Evolutionary conservation across 768 basidiomycete species (phyloP).

Genomic region (Nevesoporus exiguus): DNA sequence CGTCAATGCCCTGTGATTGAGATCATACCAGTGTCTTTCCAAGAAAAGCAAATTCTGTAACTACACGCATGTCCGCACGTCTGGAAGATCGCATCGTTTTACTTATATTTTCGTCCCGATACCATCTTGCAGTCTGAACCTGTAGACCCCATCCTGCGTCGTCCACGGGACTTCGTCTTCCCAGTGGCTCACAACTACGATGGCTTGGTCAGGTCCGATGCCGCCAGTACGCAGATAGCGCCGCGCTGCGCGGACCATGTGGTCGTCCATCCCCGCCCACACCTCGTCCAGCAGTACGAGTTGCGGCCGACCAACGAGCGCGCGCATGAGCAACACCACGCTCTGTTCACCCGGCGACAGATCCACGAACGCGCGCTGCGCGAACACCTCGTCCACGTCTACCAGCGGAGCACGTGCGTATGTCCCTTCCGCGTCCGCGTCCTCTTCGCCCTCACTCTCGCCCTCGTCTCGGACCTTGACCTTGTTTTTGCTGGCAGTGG

Average conservation of each 20-base stretch:
- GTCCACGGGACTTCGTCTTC: constrained; percentile 90
- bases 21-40: neutral
- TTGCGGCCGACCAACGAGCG: constrained; percentile 69
- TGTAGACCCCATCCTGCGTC: constrained; percentile 47
- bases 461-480: too few species aligned
- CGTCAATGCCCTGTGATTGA: neutral
- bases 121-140: constrained; percentile 36
- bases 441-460: too few species aligned
- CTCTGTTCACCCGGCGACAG: constrained; percentile 75
- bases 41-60: neutral
- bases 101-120: constrained; percentile 15
- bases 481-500: too few species aligned
- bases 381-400: constrained; percentile 41
- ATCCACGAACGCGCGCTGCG: constrained; percentile 52
- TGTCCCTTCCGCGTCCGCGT: constrained; percentile 30
- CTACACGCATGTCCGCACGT: neutral
- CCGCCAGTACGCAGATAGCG: constrained; percentile 56
- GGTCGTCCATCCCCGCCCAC: constrained; percentile 88
- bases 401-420: too few species aligned
- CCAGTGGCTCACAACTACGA: constrained; percentile 88
- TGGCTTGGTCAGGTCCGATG: constrained; percentile 59
- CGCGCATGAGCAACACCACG: constrained; percentile 79
- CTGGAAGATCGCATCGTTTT: neutral
- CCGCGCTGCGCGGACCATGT: constrained; percentile 64
- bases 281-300: constrained; percentile 88